Conservation (phyloP, 805 yeast genomes). For the Starmerella kuoi region DNA sequence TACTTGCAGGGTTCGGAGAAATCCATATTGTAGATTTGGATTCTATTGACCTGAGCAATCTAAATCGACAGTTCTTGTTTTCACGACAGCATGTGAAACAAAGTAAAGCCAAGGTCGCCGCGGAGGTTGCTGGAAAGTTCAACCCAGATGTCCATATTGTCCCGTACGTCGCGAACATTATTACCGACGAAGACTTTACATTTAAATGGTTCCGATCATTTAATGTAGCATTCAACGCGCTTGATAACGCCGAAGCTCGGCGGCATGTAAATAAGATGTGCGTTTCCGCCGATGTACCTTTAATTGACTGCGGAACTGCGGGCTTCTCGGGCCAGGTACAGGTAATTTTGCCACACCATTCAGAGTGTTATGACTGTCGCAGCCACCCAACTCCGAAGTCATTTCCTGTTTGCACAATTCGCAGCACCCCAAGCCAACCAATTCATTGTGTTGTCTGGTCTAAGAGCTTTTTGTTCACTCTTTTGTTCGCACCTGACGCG, state of each 20-base stretch:
- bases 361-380: conserved; percentile 91
- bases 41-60: conserved; percentile 82
- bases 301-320: conserved; percentile 90
- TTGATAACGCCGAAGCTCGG: conserved; percentile 88
- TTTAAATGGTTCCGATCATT: conserved; percentile 68
- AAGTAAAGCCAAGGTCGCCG: conserved; percentile 77
- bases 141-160: conserved; percentile 53
- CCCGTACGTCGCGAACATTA: conserved; percentile 79
- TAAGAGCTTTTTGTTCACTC: conserved; percentile 73
- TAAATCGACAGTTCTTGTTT: conserved; percentile 87
- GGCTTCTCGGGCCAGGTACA: conserved; percentile 92
- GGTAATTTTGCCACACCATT: conserved; percentile 60
- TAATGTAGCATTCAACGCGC: conserved; percentile 73
- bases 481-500: conserved; percentile 44
- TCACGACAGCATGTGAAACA: conserved; percentile 80
- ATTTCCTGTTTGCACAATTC: conserved; percentile 90
- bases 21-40: conserved; percentile 59
- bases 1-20: conserved; percentile 58
- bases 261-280: conserved; percentile 78
- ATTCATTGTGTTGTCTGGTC: conserved; percentile 98
- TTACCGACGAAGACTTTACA: conserved; percentile 59
- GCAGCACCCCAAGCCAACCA: conserved; percentile 94
- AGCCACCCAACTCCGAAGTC: conserved; percentile 79
- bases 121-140: conserved; percentile 65
- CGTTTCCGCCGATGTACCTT: conserved; percentile 56